Conservation (phyloP, 768 basidiomycete species). For the Suillus paluster region DNA sequence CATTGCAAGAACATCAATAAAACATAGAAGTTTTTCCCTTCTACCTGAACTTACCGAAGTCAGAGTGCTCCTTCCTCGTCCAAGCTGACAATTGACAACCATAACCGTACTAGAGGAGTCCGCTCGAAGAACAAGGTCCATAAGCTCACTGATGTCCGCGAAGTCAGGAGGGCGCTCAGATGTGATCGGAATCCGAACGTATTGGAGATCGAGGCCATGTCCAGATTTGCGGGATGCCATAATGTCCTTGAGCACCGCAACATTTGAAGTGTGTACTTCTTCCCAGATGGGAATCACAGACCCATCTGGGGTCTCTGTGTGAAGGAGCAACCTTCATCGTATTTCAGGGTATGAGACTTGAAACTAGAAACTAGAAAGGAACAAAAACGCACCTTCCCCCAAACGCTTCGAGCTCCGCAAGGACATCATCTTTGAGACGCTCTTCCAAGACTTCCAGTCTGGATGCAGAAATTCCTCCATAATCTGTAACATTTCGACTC, state of each 20-base stretch:
- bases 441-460: slow-evolving; percentile 92
- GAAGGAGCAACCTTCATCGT: slow-evolving; percentile 70
- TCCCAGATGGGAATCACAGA: slow-evolving; percentile 96
- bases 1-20: slow-evolving; percentile 2
- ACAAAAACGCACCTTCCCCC: slow-evolving; percentile 68
- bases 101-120: slow-evolving; percentile 75
- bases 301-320: slow-evolving; percentile 87
- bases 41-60: slow-evolving; percentile 64
- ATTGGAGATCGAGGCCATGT: slow-evolving; percentile 66
- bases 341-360: slow-evolving; percentile 1
- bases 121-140: slow-evolving; percentile 75
- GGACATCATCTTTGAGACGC: slow-evolving; percentile 84
- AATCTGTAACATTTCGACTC: slow-evolving; percentile 55
- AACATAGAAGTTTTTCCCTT: background rate
- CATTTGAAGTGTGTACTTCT: slow-evolving; percentile 70
- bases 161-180: slow-evolving; percentile 84
- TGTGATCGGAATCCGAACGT: slow-evolving; percentile 90
- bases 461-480: slow-evolving; percentile 91
- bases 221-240: slow-evolving; percentile 65
- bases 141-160: slow-evolving; percentile 73
- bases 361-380: background rate
- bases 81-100: slow-evolving; percentile 95
- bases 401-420: slow-evolving; percentile 80
- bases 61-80: slow-evolving; percentile 87
- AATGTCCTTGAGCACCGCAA: slow-evolving; percentile 85